Conservation (phyloP, 352 stramenopile species). For the Pythium plurisporium region DNA sequence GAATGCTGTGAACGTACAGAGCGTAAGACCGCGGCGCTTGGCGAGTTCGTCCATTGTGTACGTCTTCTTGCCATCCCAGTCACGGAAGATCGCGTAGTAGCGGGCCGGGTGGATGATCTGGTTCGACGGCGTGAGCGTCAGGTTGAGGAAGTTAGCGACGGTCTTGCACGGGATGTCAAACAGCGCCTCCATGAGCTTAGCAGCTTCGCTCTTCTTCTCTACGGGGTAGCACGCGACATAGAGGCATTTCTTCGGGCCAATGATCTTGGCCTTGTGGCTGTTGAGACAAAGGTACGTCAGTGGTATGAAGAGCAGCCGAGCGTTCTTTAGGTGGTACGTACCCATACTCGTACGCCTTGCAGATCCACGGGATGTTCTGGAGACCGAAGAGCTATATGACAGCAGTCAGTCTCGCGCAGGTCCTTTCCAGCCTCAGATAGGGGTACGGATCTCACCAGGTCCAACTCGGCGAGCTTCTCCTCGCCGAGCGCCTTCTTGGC, state of each 20-base stretch:
- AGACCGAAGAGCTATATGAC: constrained; percentile 80
- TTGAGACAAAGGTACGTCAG: not conserved
- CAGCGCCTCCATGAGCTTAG: constrained; percentile 78
- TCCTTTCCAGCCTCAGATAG: too few species aligned
- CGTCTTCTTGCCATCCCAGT: constrained; percentile 89
- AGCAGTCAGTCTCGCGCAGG: not conserved
- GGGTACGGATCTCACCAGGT: constrained; percentile 57
- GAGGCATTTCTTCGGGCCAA: constrained; percentile 88
- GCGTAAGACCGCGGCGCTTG: constrained; percentile 80
- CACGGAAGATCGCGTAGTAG: constrained; percentile 91
- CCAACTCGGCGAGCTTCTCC: constrained; percentile 44
- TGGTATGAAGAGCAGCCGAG: not conserved
- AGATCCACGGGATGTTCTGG: constrained; percentile 94
- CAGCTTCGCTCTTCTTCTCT: constrained; percentile 72
- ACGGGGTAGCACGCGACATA: constrained; percentile 90
- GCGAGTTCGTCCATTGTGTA: constrained; percentile 84
- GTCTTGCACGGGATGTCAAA: constrained; percentile 91
- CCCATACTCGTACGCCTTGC: constrained; percentile 87
- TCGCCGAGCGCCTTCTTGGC: constrained; percentile 84
- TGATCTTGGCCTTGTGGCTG: constrained; percentile 87
- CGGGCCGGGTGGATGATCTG: constrained; percentile 92
- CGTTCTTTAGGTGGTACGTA: constrained; percentile 6
- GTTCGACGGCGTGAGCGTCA: constrained; percentile 92
- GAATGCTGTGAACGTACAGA: constrained; percentile 65
- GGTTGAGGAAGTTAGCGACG: constrained; percentile 91